These are phyloP conservation scores for Apostasia shenzhenica DNA, from an alignment of 106 monocot species.

Conservation along the genomic window DNA sequence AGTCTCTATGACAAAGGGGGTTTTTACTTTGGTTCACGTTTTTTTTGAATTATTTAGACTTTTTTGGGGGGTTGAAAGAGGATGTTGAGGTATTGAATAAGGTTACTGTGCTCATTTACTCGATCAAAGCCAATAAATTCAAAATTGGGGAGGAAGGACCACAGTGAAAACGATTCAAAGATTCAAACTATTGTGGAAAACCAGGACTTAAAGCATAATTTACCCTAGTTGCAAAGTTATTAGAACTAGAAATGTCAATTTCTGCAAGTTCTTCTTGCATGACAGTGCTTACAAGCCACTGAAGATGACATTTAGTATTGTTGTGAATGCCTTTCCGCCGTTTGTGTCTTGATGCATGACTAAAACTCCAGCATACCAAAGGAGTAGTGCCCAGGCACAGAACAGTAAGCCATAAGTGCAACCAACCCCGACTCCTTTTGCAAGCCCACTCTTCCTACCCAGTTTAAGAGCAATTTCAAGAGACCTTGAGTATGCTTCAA, in stretches of 20 bases:
- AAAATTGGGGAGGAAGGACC: no score
- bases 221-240: background rate
- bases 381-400: constrained; percentile 38
- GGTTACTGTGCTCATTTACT: no score
- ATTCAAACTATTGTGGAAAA: no score
- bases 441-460: constrained; percentile 36
- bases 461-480: constrained; percentile 30
- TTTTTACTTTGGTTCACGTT: no score
- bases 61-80: no score
- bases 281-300: constrained; percentile 39
- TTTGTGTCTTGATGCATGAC: constrained; percentile 24
- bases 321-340: constrained; percentile 51
- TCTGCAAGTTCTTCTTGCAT: background rate
- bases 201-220: no score
- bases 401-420: constrained; percentile 41
- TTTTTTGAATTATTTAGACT: no score
- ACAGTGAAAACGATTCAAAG: no score
- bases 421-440: constrained; percentile 48
- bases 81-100: no score
- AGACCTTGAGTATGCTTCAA: constrained; percentile 26
- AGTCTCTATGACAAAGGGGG: no score
- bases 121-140: no score
- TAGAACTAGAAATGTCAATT: background rate
- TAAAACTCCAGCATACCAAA: constrained; percentile 49
- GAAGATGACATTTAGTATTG: constrained; percentile 41